Percentiles rank a stretch among this genome's conserved stretches.
Evolutionary conservation across 176 grass and related monocot genomes (phyloP).

Genomic region (barley (Hordeum vulgare)): MorexV3_pseudomolecules_assembly NC_058524.1:618953576-618954075

Average conservation of each 20-base stretch:
- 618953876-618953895: background rate
- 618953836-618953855: constrained; percentile 37
- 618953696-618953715: constrained; percentile 98
- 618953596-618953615: background rate
- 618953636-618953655: background rate
- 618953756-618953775: constrained; percentile 81
- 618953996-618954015: no score
- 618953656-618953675: constrained; percentile 1
- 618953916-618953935: constrained; percentile 1
- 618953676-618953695: constrained; percentile 55
- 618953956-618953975: no score
- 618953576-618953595: background rate
- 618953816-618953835: constrained; percentile 43
- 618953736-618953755: constrained; percentile 53
- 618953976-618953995: no score
- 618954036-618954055: no score
- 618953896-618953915: constrained; percentile 7
- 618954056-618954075: no score
- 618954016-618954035: no score
- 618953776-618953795: constrained; percentile 62
- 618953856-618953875: constrained; percentile 12
- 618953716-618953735: constrained; percentile 73
- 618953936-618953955: no score
- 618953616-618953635: background rate
- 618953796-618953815: constrained; percentile 70